phyloP scores from a whole-genome alignment of 129 eudicot genomes.

The Ambrosia artemisiifolia region DNA sequence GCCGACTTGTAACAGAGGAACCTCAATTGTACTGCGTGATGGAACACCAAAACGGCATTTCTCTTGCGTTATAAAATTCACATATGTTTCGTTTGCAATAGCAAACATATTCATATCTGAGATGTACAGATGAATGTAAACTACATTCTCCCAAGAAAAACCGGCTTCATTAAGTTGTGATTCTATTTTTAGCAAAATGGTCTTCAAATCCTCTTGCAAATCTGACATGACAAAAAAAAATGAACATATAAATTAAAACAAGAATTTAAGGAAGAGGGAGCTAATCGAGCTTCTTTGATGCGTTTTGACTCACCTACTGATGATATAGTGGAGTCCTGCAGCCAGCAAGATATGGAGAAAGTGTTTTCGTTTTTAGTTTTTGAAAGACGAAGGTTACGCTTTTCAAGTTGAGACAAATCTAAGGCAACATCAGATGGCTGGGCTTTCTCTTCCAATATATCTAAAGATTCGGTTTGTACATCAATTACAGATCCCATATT shows the following conservation, averaged over 20 bases:
- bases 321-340: slow-evolving; percentile 40
- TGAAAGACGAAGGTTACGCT: slow-evolving; percentile 38
- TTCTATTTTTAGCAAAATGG: slow-evolving; percentile 56
- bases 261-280: neutral
- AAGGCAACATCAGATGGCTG: slow-evolving; percentile 16
- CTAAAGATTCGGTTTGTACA: slow-evolving; percentile 55
- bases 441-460: slow-evolving; percentile 24
- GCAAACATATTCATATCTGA: slow-evolving; percentile 80
- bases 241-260: neutral
- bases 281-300: neutral
- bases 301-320: slow-evolving; percentile 44
- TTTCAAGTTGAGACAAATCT: slow-evolving; percentile 22
- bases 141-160: slow-evolving; percentile 81
- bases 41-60: slow-evolving; percentile 93
- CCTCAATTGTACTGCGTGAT: slow-evolving; percentile 84
- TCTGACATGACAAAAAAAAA: slow-evolving; percentile 39
- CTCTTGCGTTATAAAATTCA: slow-evolving; percentile 77
- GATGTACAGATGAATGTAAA: slow-evolving; percentile 81
- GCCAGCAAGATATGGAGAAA: slow-evolving; percentile 78
- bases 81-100: slow-evolving; percentile 75
- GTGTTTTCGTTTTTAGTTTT: slow-evolving; percentile 39
- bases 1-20: slow-evolving; percentile 69
- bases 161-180: slow-evolving; percentile 42
- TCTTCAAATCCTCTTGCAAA: slow-evolving; percentile 58
- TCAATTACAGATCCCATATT: slow-evolving; percentile 55